Percentiles rank a stretch among this genome's conserved stretches.
Conservation (phyloP, 768 basidiomycete species). For the Naganishia onofrii region DNA sequence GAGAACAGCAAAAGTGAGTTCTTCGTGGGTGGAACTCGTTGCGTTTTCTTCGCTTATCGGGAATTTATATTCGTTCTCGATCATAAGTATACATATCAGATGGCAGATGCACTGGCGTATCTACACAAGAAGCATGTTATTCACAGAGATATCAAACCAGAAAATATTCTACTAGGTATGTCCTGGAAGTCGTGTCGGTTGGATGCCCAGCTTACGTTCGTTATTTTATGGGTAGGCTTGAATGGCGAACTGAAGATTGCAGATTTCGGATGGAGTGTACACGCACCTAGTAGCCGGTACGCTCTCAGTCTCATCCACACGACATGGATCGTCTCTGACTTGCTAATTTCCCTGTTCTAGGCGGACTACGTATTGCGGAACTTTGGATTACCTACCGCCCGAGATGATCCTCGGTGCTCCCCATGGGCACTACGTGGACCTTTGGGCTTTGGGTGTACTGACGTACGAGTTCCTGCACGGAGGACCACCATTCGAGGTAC, state of each 20-base stretch:
- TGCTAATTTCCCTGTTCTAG: constrained; percentile 31
- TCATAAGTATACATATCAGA: constrained; percentile 86
- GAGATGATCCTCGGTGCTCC: constrained; percentile 95
- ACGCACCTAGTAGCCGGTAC: constrained; percentile 42
- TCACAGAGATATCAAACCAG: constrained; percentile 98
- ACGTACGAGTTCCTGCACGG: constrained; percentile 92
- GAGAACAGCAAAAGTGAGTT: constrained; percentile 63
- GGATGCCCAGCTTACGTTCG: not conserved
- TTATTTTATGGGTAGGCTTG: constrained; percentile 51
- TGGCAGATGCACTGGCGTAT: constrained; percentile 92
- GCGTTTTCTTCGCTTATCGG: not conserved
- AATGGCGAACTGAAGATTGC: constrained; percentile 97
- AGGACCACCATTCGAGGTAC: constrained; percentile 71
- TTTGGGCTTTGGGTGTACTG: constrained; percentile 96
- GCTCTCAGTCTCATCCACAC: constrained; percentile 11
- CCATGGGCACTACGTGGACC: constrained; percentile 85
- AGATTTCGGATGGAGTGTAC: constrained; percentile 89
- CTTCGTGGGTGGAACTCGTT: not conserved
- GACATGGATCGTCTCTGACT: not conserved
- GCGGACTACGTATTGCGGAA: constrained; percentile 87
- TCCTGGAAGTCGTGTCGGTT: not conserved
- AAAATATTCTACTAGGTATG: constrained; percentile 73
- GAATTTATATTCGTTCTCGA: not conserved
- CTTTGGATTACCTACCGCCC: constrained; percentile 92
- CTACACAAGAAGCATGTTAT: constrained; percentile 95